These are phyloP conservation scores for Dioszegia hungarica DNA, from an alignment of 768 basidiomycete genomes.

Conservation along the genomic window DNA sequence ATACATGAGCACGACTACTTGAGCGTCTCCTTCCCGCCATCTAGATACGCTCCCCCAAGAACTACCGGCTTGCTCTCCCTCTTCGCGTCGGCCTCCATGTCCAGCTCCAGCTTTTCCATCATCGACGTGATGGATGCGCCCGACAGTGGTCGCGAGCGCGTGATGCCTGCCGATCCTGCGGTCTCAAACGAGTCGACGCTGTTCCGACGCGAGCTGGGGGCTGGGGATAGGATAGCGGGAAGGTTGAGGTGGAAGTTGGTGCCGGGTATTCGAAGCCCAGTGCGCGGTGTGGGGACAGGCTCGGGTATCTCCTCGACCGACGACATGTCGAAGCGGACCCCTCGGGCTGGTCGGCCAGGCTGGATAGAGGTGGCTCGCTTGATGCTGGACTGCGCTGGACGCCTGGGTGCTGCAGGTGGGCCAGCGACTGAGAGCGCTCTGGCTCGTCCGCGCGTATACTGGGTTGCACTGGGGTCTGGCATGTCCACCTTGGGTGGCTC, in stretches of 20 bases:
- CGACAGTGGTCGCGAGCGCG: background rate
- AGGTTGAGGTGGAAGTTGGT: slow-evolving; percentile 14
- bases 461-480: too few relatives aligned
- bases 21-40: too few relatives aligned
- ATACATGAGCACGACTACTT: too few relatives aligned
- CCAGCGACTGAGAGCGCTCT: background rate
- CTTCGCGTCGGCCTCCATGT: background rate
- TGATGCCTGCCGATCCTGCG: too few relatives aligned
- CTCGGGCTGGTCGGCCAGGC: slow-evolving; percentile 1
- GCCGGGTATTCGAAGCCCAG: slow-evolving; percentile 20
- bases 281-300: background rate
- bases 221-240: background rate
- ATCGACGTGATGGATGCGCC: background rate
- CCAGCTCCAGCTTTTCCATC: background rate
- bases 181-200: background rate
- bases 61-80: background rate
- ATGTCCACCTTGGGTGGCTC: too few relatives aligned
- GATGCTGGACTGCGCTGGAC: slow-evolving; percentile 3
- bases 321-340: slow-evolving; percentile 29
- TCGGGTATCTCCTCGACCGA: slow-evolving; percentile 2
- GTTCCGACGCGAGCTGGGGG: background rate
- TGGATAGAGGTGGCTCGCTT: slow-evolving; percentile 2
- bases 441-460: too few relatives aligned
- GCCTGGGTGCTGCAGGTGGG: background rate
- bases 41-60: too few relatives aligned